Conservation (phyloP, 2,329 filamentous ascomycete species). For the Furcasterigmium furcatum region DNA sequence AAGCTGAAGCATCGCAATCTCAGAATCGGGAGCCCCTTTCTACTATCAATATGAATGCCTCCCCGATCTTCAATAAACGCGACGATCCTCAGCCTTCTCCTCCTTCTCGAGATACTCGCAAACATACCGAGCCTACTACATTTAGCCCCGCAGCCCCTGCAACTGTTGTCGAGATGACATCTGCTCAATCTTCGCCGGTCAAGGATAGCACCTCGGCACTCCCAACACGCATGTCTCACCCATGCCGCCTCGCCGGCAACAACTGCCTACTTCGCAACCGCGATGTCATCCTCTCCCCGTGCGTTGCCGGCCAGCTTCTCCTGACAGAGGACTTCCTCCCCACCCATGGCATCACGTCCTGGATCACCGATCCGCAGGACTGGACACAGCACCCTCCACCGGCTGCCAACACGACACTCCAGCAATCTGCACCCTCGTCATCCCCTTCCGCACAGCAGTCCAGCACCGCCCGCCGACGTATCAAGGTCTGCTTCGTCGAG, state of each 20-base stretch:
- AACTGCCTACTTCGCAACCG: conserved; percentile 33
- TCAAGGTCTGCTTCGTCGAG: conserved; percentile 34
- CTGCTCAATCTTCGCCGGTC: too few relatives aligned
- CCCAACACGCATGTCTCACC: too few relatives aligned
- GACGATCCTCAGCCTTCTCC: too few relatives aligned
- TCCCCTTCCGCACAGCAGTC: not conserved
- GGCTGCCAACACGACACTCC: not conserved
- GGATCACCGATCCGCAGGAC: conserved; percentile 26
- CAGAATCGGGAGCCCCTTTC: too few relatives aligned
- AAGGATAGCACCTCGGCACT: not conserved
- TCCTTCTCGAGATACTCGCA: too few relatives aligned
- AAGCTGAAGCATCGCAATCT: too few relatives aligned
- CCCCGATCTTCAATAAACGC: too few relatives aligned
- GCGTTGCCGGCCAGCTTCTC: conserved; percentile 30
- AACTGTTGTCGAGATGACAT: too few relatives aligned
- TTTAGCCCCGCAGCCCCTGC: too few relatives aligned
- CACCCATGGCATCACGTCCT: conserved; percentile 35
- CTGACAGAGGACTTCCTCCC: conserved; percentile 33
- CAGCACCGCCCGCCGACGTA: not conserved
- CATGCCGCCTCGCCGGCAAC: conserved; percentile 12
- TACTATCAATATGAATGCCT: too few relatives aligned
- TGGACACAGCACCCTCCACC: conserved; percentile 22
- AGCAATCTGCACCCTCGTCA: not conserved
- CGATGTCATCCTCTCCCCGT: conserved; percentile 37
- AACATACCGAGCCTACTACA: too few relatives aligned